These are phyloP conservation scores for Meira nashicola DNA, from an alignment of 1,284 basidiomycete species.

Conservation along the genomic window DNA sequence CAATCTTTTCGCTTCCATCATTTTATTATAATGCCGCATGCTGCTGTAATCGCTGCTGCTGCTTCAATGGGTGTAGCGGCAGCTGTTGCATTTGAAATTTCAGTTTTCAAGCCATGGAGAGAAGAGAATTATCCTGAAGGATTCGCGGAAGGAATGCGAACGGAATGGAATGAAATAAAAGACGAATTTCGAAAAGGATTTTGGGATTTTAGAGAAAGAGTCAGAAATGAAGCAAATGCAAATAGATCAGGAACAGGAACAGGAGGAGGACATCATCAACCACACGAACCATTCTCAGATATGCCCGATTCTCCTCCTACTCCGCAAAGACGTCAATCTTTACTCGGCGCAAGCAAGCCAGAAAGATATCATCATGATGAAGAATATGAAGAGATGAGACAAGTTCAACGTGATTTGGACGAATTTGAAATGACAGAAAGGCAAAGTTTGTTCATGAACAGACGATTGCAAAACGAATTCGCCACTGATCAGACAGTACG, in stretches of 20 bases:
- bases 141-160: conserved; percentile 24
- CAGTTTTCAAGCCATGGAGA: conserved; percentile 36
- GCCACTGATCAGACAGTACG: not conserved
- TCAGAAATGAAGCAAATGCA: conserved; percentile 2
- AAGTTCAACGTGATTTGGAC: conserved; percentile 6
- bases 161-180: conserved; percentile 24
- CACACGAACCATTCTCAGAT: not conserved
- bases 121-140: conserved; percentile 38
- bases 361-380: conserved; percentile 24
- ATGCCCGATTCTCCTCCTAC: not conserved
- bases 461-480: not conserved
- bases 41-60: conserved; percentile 31
- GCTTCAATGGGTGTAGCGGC: conserved; percentile 31
- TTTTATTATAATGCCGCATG: conserved; percentile 37
- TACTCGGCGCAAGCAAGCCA: conserved; percentile 24
- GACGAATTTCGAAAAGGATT: conserved; percentile 25
- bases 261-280: too few species aligned
- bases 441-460: conserved; percentile 5
- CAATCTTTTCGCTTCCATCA: too few species aligned
- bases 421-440: conserved; percentile 36
- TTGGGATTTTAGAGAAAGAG: conserved; percentile 20
- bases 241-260: too few species aligned
- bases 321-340: conserved; percentile 1
- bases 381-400: not conserved
- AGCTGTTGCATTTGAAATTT: conserved; percentile 34